Percentiles rank a stretch among this genome's conserved stretches.
phyloP scores from a whole-genome alignment of 2,329 filamentous ascomycete species.

The Leptographium wingfieldii region DNA sequence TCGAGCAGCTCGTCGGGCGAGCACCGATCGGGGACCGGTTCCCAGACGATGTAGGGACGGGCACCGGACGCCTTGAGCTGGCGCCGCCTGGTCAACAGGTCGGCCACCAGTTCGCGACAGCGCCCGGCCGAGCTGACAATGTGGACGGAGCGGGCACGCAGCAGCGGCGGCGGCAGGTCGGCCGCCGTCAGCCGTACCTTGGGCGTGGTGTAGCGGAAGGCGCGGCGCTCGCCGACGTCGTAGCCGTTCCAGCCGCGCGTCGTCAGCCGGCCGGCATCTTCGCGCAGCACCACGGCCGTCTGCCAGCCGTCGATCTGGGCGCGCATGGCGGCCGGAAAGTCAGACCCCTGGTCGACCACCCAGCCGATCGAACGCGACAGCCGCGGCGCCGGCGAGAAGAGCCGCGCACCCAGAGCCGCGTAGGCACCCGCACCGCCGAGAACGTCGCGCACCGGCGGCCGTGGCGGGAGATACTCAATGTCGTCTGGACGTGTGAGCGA shows the following conservation, averaged over 20 bases:
- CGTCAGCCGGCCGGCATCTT: conserved; percentile 55
- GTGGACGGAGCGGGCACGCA: conserved; percentile 69
- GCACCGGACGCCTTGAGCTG: background rate
- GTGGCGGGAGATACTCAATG: conserved; percentile 69
- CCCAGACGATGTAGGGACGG: conserved; percentile 77
- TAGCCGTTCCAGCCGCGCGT: conserved; percentile 94
- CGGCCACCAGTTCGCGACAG: conserved; percentile 61
- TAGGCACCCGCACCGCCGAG: conserved; percentile 85
- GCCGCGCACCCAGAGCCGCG: conserved; percentile 73
- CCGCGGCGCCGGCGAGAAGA: conserved; percentile 64
- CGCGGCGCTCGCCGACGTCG: conserved; percentile 40
- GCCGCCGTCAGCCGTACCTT: conserved; percentile 68
- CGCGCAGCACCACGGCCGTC: conserved; percentile 58
- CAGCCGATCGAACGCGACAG: conserved; percentile 62
- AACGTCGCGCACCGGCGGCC: conserved; percentile 56
- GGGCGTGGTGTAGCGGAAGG: conserved; percentile 78
- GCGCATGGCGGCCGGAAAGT: conserved; percentile 62
- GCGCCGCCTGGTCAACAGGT: conserved; percentile 46
- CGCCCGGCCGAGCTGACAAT: conserved; percentile 71
- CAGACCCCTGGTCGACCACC: conserved; percentile 81
- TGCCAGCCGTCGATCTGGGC: conserved; percentile 59
- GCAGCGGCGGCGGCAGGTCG: conserved; percentile 53
- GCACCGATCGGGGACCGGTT: conserved; percentile 85
- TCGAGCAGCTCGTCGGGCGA: conserved; percentile 54
- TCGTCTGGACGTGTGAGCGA: conserved; percentile 49